Evolutionary conservation across 495 filamentous ascomycete genomes (phyloP).

Genomic region (Aspergillus conjunctus): DNA sequence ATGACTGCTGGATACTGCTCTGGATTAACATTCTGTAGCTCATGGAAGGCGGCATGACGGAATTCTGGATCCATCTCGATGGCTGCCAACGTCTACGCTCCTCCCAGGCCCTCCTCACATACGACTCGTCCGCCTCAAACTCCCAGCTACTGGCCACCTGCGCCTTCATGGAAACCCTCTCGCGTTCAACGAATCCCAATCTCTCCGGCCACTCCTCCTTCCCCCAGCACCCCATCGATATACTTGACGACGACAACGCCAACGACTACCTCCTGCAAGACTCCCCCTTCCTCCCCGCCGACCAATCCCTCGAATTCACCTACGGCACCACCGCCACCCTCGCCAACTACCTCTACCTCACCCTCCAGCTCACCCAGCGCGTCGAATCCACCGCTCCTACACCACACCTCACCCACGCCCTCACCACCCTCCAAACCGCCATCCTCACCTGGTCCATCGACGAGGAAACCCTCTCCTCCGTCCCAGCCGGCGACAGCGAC

Average conservation of each 20-base stretch:
- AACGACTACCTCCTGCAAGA: not conserved
- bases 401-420: not conserved
- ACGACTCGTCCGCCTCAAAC: not conserved
- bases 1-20: not conserved
- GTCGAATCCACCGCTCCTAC: too few relatives aligned
- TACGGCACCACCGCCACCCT: constrained; percentile 13
- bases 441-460: constrained; percentile 9
- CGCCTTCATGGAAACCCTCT: constrained; percentile 11
- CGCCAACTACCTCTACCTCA: constrained; percentile 8
- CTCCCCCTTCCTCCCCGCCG: not conserved
- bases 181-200: constrained; percentile 6
- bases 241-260: not conserved
- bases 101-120: not conserved
- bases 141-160: constrained; percentile 1
- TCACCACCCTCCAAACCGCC: not conserved
- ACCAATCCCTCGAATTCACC: constrained; percentile 8
- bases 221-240: not conserved
- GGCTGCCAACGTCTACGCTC: constrained; percentile 10
- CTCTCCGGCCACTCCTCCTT: not conserved
- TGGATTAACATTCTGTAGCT: constrained; percentile 5
- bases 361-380: not conserved
- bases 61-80: constrained; percentile 19
- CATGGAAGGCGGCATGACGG: constrained; percentile 19
- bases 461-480: constrained; percentile 3
- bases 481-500: constrained; percentile 5